phyloP scores from a whole-genome alignment of 441 rosid genomes.

The Aleurites moluccanus region DNA sequence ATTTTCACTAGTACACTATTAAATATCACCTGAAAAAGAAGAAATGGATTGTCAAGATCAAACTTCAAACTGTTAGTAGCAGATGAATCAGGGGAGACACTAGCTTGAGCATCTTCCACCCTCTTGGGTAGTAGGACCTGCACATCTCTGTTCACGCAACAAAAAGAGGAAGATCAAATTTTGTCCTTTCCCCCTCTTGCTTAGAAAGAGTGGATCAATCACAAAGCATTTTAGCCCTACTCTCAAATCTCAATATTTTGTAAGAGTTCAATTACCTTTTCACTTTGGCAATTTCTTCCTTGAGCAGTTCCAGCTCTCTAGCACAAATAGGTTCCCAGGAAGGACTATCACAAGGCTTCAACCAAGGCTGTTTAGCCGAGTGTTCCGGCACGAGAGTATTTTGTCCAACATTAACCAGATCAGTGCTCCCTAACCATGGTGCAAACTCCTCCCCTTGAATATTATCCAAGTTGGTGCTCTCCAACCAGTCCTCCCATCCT shows the following conservation, averaged over 20 bases:
- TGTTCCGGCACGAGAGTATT: conserved; percentile 40
- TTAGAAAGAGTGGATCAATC: not conserved
- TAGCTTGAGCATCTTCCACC: conserved; percentile 54
- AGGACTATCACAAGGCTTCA: conserved; percentile 44
- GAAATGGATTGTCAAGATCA: conserved; percentile 49
- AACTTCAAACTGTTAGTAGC: conserved; percentile 47
- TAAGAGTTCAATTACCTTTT: conserved; percentile 48
- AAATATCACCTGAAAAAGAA: conserved; percentile 61
- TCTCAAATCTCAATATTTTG: not conserved
- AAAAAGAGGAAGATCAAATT: not conserved
- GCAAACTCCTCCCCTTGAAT: conserved; percentile 54
- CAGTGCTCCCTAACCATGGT: conserved; percentile 55
- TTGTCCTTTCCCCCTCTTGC: not conserved
- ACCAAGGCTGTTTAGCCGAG: conserved; percentile 36
- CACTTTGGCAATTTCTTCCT: conserved; percentile 58
- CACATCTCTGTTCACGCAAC: conserved; percentile 49
- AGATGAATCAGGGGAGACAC: conserved; percentile 64
- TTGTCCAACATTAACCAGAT: conserved; percentile 42
- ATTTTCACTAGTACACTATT: not conserved
- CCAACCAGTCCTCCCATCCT: conserved; percentile 83
- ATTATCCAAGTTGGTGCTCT: conserved; percentile 61
- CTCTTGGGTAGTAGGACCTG: conserved; percentile 45
- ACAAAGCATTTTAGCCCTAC: not conserved
- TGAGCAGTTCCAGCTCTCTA: conserved; percentile 51
- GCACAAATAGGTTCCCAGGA: conserved; percentile 37